phyloP scores from a whole-genome alignment of 140 eudicot species.

The Flaveria floridana region DNA sequence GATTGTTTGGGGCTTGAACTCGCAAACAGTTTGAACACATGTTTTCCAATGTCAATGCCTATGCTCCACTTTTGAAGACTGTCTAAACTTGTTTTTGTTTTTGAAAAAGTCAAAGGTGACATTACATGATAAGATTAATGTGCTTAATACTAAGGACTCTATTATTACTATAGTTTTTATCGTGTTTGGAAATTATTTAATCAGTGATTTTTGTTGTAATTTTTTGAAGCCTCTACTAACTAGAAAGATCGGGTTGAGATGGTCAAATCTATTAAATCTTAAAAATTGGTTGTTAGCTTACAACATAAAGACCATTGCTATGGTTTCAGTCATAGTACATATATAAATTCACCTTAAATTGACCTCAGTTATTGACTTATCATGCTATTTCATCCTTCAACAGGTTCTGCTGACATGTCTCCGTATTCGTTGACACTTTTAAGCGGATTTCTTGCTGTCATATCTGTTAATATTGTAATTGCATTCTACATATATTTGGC shows the following conservation, averaged over 20 bases:
- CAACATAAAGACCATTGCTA: neutral
- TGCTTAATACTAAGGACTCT: neutral
- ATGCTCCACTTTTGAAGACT: neutral
- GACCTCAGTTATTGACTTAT: neutral
- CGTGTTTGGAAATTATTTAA: neutral
- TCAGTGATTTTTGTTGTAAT: neutral
- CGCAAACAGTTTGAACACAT: neutral
- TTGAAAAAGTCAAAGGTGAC: neutral
- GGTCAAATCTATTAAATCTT: neutral
- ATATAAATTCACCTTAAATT: neutral
- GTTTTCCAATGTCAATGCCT: neutral
- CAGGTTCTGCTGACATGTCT: constrained; percentile 61
- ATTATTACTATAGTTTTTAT: no score
- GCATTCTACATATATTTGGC: constrained; percentile 75
- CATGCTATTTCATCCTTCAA: constrained; percentile 1
- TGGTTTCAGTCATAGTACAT: neutral
- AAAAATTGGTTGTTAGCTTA: neutral
- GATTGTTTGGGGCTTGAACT: neutral
- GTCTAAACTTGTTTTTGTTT: neutral
- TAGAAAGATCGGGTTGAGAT: neutral
- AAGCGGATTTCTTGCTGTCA: constrained; percentile 78
- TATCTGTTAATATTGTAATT: constrained; percentile 65
- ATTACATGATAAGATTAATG: neutral
- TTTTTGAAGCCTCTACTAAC: neutral
- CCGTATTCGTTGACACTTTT: constrained; percentile 55